phyloP scores from a whole-genome alignment of 2,329 filamentous ascomycete species.

The Septoria linicola region DNA sequence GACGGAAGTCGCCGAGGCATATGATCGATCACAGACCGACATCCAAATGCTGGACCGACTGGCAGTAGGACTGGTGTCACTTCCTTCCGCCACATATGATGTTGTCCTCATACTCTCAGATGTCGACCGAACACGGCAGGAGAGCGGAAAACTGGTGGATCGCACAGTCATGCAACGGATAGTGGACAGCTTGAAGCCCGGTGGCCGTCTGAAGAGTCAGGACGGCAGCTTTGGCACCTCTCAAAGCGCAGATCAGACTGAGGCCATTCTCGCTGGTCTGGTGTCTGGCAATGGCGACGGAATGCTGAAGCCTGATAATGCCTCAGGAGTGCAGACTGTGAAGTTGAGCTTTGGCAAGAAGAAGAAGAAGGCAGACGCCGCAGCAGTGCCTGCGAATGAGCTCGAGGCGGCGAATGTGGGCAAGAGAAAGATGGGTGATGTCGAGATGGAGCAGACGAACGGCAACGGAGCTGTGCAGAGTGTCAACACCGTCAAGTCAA shows the following conservation, averaged over 20 bases:
- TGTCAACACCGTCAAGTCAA: conserved; percentile 33
- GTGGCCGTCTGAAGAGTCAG: conserved; percentile 67
- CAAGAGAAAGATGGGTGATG: conserved; percentile 38
- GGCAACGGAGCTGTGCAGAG: conserved; percentile 43
- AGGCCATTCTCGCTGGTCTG: conserved; percentile 81
- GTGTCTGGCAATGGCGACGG: conserved; percentile 58
- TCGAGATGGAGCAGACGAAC: conserved; percentile 34
- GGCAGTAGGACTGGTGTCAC: conserved; percentile 72
- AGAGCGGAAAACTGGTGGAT: conserved; percentile 64
- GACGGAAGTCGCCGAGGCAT: conserved; percentile 65
- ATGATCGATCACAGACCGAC: conserved; percentile 76
- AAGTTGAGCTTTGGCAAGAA: conserved; percentile 59
- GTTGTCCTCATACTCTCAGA: conserved; percentile 80
- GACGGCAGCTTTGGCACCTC: conserved; percentile 58
- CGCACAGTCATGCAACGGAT: conserved; percentile 68
- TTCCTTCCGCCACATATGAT: conserved; percentile 78
- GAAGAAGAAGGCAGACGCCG: conserved; percentile 56
- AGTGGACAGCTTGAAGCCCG: conserved; percentile 67
- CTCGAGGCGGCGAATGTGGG: conserved; percentile 35
- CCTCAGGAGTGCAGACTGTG: conserved; percentile 36
- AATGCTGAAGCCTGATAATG: conserved; percentile 62
- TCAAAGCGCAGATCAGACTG: conserved; percentile 58
- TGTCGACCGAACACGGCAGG: conserved; percentile 63
- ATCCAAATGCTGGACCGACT: conserved; percentile 98
- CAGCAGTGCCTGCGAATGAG: conserved; percentile 39